Conservation (phyloP, 106 monocot genomes). For the Hemerocallis citrina region DNA sequence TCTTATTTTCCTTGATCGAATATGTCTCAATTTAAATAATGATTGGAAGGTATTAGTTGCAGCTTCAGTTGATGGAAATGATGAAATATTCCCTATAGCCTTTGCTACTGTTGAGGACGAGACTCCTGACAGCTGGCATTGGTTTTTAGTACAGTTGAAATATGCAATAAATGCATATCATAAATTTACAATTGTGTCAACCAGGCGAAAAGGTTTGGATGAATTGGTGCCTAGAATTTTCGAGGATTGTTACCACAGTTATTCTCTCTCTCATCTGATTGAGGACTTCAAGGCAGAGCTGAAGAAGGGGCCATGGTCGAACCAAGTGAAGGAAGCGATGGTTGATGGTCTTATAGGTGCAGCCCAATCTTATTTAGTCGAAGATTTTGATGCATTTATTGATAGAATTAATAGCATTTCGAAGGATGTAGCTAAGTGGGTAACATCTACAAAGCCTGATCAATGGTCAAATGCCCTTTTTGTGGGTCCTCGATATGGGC, state of each 20-base stretch:
- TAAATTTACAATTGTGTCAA: conserved; percentile 52
- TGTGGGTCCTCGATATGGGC: conserved; percentile 49
- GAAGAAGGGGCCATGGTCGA: conserved; percentile 42
- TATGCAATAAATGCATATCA: conserved; percentile 31
- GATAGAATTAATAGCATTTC: conserved; percentile 60
- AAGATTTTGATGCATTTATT: conserved; percentile 59
- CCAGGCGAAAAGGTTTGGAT: conserved; percentile 42
- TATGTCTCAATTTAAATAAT: conserved; percentile 44
- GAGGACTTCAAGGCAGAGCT: conserved; percentile 59
- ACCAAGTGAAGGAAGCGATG: conserved; percentile 38
- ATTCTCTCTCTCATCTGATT: conserved; percentile 42
- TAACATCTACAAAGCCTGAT: conserved; percentile 57
- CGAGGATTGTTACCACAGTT: conserved; percentile 51
- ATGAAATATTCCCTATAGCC: conserved; percentile 60
- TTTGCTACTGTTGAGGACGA: conserved; percentile 50
- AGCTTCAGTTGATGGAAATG: conserved; percentile 60
- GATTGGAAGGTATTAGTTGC: conserved; percentile 59
- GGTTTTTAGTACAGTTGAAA: conserved; percentile 78
- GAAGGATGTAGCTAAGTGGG: conserved; percentile 59
- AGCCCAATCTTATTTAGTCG: conserved; percentile 45
- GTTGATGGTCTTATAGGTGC: conserved; percentile 31
- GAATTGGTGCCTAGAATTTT: conserved; percentile 46
- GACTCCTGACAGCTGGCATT: conserved; percentile 58
- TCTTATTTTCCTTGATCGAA: conserved; percentile 52
- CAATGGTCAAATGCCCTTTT: conserved; percentile 81